A percentile compares a stretch with the other conserved stretches of the same genome.
phyloP scores from a whole-genome alignment of 306 rosid species.

The Sechiopsis laciniata region DNA sequence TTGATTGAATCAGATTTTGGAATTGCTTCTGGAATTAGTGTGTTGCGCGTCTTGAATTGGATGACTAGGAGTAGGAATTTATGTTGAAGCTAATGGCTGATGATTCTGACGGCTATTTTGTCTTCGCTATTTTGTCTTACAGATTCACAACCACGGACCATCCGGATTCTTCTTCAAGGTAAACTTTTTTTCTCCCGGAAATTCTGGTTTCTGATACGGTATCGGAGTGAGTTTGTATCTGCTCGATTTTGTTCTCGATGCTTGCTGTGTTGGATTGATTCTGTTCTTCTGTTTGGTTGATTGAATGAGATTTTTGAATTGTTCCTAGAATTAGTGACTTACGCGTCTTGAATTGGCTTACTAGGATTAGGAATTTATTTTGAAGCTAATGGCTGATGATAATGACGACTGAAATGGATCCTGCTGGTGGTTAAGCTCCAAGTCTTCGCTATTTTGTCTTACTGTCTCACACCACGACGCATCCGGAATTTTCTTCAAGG shows the following conservation, averaged over 20 bases:
- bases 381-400: background rate
- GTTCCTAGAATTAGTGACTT: background rate
- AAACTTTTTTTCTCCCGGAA: background rate
- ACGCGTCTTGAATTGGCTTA: background rate
- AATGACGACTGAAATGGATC: background rate
- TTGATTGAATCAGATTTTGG: background rate
- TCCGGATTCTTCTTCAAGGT: conserved; percentile 15
- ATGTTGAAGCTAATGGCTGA: background rate
- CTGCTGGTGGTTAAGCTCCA: background rate
- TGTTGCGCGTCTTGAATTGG: background rate
- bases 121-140: background rate
- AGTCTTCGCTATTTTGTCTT: background rate
- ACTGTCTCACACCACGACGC: background rate
- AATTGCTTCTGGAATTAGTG: background rate
- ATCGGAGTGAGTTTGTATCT: background rate
- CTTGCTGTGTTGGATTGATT: background rate
- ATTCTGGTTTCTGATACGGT: background rate
- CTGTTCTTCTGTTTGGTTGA: background rate
- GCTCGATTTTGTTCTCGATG: background rate
- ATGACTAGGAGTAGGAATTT: background rate
- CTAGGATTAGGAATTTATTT: background rate
- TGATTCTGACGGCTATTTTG: background rate
- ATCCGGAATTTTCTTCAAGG: conserved; percentile 12
- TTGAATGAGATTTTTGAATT: background rate
- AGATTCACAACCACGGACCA: background rate